phyloP scores from a whole-genome alignment of 2,329 filamentous ascomycete species.

The Hymenoscyphus occultus region DNA sequence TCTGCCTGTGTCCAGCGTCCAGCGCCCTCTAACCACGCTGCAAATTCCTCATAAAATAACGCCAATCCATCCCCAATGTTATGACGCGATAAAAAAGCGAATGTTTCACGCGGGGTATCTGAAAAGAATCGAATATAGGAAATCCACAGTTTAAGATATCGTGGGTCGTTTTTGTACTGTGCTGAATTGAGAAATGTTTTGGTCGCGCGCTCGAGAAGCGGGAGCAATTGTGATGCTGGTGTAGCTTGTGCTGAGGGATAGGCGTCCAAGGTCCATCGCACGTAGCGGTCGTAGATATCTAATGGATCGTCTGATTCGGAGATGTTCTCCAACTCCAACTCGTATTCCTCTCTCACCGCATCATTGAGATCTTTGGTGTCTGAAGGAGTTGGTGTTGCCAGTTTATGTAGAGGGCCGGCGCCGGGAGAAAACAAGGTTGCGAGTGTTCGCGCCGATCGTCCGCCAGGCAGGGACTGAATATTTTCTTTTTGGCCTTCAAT shows the following conservation, averaged over 20 bases:
- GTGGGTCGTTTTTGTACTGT: slow-evolving; percentile 92
- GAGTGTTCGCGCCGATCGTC: slow-evolving; percentile 83
- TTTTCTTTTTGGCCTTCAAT: slow-evolving; percentile 98
- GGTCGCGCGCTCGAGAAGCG: slow-evolving; percentile 87
- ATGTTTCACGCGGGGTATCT: slow-evolving; percentile 89
- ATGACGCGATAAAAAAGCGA: slow-evolving; percentile 86
- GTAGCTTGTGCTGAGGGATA: slow-evolving; percentile 94
- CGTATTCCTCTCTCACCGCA: slow-evolving; percentile 76
- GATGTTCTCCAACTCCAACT: slow-evolving; percentile 74
- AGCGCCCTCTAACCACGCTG: slow-evolving; percentile 82
- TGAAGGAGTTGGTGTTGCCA: slow-evolving; percentile 62
- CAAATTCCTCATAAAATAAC: slow-evolving; percentile 95
- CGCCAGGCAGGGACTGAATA: slow-evolving; percentile 87
- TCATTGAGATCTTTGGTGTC: slow-evolving; percentile 77
- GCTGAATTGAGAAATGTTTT: slow-evolving; percentile 80
- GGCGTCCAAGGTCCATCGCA: slow-evolving; percentile 92
- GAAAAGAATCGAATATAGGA: slow-evolving; percentile 92
- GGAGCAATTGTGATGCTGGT: slow-evolving; percentile 82
- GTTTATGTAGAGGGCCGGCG: slow-evolving; percentile 48
- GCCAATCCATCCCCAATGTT: slow-evolving; percentile 82
- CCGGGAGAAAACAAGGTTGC: slow-evolving; percentile 75
- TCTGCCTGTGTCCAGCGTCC: slow-evolving; percentile 87
- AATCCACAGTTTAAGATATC: slow-evolving; percentile 91
- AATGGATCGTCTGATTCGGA: slow-evolving; percentile 91
- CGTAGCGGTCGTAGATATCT: slow-evolving; percentile 93